Conservation (phyloP, 2,329 filamentous ascomycete species). For the Incumbomyces lentus region DNA sequence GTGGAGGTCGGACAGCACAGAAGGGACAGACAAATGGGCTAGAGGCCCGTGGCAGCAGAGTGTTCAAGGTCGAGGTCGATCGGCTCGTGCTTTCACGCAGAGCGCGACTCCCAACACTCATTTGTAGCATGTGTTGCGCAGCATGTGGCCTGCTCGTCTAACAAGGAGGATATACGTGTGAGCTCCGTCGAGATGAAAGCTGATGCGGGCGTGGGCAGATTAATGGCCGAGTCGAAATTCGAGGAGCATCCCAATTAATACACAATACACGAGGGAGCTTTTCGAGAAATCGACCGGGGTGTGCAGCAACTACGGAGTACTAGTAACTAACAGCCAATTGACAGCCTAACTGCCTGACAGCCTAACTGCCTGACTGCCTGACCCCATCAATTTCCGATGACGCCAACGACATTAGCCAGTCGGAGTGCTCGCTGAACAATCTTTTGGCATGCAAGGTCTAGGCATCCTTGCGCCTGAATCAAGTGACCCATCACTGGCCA, state of each 20-base stretch:
- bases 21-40: slow-evolving; percentile 6
- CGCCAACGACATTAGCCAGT: slow-evolving; percentile 1
- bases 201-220: background rate
- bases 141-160: too few relatives aligned
- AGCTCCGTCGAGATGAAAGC: background rate
- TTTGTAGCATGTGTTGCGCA: slow-evolving; percentile 3
- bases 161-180: background rate
- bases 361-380: too few relatives aligned
- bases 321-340: too few relatives aligned
- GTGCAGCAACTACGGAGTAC: background rate
- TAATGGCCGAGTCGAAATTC: background rate
- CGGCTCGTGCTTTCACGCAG: slow-evolving; percentile 2
- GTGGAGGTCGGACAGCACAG: background rate
- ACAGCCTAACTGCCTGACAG: too few relatives aligned
- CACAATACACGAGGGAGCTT: too few relatives aligned
- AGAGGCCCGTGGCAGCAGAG: background rate
- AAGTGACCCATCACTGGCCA: too few relatives aligned
- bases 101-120: slow-evolving; percentile 5
- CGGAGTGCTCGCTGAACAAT: background rate
- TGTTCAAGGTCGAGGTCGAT: slow-evolving; percentile 1
- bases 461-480: background rate
- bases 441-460: background rate
- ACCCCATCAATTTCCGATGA: background rate
- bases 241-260: too few relatives aligned
- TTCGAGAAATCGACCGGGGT: slow-evolving; percentile 7